phyloP scores from a whole-genome alignment of 1,139 yeast species.

The Pichia sp. region DNA sequence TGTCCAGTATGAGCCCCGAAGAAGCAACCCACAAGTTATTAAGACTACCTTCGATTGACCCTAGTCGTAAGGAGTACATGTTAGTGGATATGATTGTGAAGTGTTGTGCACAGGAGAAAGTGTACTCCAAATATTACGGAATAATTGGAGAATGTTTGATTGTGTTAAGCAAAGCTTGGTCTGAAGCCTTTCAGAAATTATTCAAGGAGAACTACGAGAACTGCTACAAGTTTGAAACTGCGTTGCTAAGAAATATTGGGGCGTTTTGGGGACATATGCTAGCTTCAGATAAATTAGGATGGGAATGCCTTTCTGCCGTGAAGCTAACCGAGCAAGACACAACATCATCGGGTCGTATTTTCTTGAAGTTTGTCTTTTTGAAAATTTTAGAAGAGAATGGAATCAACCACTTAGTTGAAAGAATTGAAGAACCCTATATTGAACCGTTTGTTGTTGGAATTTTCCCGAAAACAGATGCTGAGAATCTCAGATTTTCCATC shows the following conservation, averaged over 20 bases:
- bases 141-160: conserved; percentile 68
- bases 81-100: conserved; percentile 74
- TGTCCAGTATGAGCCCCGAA: conserved; percentile 91
- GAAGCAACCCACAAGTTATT: conserved; percentile 88
- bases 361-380: conserved; percentile 74
- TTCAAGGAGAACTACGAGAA: conserved; percentile 55
- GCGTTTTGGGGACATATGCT: conserved; percentile 83
- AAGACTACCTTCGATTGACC: conserved; percentile 41
- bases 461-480: conserved; percentile 44
- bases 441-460: conserved; percentile 46
- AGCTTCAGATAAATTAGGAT: conserved; percentile 63
- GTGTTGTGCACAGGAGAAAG: conserved; percentile 82
- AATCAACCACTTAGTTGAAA: conserved; percentile 40
- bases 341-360: conserved; percentile 75
- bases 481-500: conserved; percentile 72
- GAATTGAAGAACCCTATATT: conserved; percentile 49
- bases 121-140: conserved; percentile 84
- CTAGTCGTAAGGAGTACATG: conserved; percentile 35
- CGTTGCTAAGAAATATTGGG: conserved; percentile 74
- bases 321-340: conserved; percentile 68
- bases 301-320: conserved; percentile 52
- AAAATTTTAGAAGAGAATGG: conserved; percentile 82
- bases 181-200: conserved; percentile 42
- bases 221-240: conserved; percentile 66
- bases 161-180: conserved; percentile 51